Evolutionary conservation across 108 stramenopile genomes (phyloP).

Genomic region (Nitzschia inconspicua): DNA sequence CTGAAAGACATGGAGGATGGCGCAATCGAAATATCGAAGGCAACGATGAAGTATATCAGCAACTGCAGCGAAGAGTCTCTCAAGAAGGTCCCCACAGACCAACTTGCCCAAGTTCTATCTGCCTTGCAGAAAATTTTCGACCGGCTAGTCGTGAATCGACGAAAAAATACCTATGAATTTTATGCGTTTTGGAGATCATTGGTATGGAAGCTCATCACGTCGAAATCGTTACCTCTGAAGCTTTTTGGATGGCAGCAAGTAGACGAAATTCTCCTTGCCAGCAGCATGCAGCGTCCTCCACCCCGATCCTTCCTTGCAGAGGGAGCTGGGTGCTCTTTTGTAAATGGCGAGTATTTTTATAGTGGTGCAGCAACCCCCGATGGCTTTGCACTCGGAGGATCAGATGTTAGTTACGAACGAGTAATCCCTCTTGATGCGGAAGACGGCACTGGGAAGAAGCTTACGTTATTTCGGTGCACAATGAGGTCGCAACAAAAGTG

Average conservation of each 20-base stretch:
- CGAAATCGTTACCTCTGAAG: slow-evolving; percentile 69
- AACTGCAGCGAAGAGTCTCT: slow-evolving; percentile 48
- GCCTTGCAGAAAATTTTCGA: slow-evolving; percentile 55
- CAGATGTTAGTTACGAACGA: slow-evolving; percentile 58
- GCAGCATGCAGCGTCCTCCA: slow-evolving; percentile 59
- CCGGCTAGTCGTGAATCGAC: slow-evolving; percentile 23
- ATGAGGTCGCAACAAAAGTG: slow-evolving; percentile 97
- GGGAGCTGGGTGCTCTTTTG: slow-evolving; percentile 70
- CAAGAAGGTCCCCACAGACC: slow-evolving; percentile 45
- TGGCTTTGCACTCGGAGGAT: slow-evolving; percentile 49
- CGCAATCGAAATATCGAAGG: slow-evolving; percentile 44
- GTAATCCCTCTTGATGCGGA: slow-evolving; percentile 27
- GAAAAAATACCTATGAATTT: slow-evolving; percentile 50
- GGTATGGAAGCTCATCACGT: slow-evolving; percentile 64
- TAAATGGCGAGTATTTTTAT: slow-evolving; percentile 81
- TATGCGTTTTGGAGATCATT: slow-evolving; percentile 65
- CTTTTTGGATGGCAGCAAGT: slow-evolving; percentile 87
- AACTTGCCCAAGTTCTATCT: slow-evolving; percentile 40
- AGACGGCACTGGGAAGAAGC: slow-evolving; percentile 58
- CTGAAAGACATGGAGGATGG: slow-evolving; percentile 37
- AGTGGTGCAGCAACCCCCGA: slow-evolving; percentile 40
- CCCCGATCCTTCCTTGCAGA: slow-evolving; percentile 62
- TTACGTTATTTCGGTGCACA: slow-evolving; percentile 90
- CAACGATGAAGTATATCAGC: slow-evolving; percentile 57
- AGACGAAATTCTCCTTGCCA: slow-evolving; percentile 59